Base-by-base conservation (phyloP, 768 basidiomycete genomes). In the Coprinellus micaceus region DNA sequence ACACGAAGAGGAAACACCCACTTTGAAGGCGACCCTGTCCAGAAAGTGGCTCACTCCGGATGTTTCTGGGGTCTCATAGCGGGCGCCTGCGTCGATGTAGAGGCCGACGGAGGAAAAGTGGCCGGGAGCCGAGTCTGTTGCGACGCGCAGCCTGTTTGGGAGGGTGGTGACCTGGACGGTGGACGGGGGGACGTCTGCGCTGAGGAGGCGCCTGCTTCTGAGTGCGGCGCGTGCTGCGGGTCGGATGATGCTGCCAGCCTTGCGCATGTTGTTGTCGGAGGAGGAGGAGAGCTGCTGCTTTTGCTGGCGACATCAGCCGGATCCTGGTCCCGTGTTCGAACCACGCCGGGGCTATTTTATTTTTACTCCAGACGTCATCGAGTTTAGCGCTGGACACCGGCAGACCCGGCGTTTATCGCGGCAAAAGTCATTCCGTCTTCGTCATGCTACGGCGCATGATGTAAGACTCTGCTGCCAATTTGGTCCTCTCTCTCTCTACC, bases 1-100 rank as follows among this genome's bases (percentile, higher is more conserved):
- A 43, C 40, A 66, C 70, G 24, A n/a, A 17, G n/a, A 46, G 39
- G 25, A 52, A 19, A 45, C 29, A n/a, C n/a, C 47, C 30, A 95
- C 95, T 83, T 98, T 98, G 80, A 96, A 98, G 1, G 96, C 96
- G 84, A 98, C 85, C 64, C 94, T 81, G 64, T 98, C 95, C 30
- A 98, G 68, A 66, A 98, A 89, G 81, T 98, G 94, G 59, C 90
- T 91, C 5, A 86, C 88, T 0, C 97, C 97, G 7, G 82, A 83
- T 0, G 80, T 88, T 17, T 79, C 71, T 19, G 80, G 71, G 11
- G 80, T 83, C 69, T 98, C 97, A 77, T 91, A 95, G 13, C 97
- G 81, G 26, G 91, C 85, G 24, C 97, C 97, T 2, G 92, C 94
- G 69, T 98, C 94, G 63, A 98, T 80, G 64, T 94, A 98, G 39